Conservation (phyloP, 2,329 filamentous ascomycete species). For the Claviceps cyperi region DNA sequence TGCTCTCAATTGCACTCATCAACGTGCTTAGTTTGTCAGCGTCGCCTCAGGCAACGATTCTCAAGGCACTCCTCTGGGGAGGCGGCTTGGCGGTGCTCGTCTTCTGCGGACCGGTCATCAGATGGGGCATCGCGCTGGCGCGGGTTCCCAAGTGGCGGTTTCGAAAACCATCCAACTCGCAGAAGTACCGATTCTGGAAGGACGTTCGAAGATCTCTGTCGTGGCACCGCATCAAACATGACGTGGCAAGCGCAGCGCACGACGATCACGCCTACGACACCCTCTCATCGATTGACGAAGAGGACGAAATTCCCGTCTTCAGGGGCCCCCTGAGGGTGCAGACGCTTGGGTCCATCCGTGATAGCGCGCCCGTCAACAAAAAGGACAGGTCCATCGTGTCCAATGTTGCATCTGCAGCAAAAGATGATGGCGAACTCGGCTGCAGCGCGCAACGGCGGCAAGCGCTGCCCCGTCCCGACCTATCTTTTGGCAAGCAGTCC, state of each 20-base stretch:
- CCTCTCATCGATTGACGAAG: conserved; percentile 18
- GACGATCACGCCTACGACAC: conserved; percentile 20
- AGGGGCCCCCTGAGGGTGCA: conserved; percentile 14
- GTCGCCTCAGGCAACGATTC: conserved; percentile 71
- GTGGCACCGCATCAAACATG: conserved; percentile 32
- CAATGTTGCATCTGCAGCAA: background rate
- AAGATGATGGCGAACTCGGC: background rate
- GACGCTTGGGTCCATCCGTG: conserved; percentile 14
- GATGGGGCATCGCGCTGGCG: conserved; percentile 73
- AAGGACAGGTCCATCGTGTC: background rate
- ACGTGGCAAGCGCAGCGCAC: conserved; percentile 17
- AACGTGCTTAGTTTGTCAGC: conserved; percentile 63
- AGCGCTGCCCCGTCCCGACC: conserved; percentile 34
- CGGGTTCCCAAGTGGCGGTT: conserved; percentile 89
- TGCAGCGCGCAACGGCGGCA: conserved; percentile 29
- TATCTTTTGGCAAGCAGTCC: conserved; percentile 22
- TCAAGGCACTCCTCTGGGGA: conserved; percentile 74
- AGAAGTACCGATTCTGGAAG: conserved; percentile 22
- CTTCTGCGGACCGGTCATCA: conserved; percentile 57
- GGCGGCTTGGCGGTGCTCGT: conserved; percentile 67
- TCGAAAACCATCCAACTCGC: conserved; percentile 34
- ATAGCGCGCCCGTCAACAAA: background rate
- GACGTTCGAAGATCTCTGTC: conserved; percentile 26
- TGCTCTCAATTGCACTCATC: conserved; percentile 70
- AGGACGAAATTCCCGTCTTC: conserved; percentile 10